phyloP scores from a whole-genome alignment of 306 rosid species.

The Dryas alaskensis region DNA sequence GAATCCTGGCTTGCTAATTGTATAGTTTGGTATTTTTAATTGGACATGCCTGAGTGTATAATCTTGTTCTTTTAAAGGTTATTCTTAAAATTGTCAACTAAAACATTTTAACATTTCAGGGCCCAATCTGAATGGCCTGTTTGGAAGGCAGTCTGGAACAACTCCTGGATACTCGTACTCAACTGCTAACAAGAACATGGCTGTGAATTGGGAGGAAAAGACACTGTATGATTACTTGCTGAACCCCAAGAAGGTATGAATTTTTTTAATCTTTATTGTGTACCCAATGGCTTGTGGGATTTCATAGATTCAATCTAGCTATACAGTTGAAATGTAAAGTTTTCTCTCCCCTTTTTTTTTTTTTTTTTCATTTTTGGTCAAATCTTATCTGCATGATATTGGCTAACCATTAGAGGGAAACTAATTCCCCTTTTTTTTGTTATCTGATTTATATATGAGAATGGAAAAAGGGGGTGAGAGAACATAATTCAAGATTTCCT shows the following conservation, averaged over 20 bases:
- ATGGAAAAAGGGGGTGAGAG: too few relatives aligned
- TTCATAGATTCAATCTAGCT: too few relatives aligned
- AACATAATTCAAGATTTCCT: too few relatives aligned
- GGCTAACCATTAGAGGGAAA: too few relatives aligned
- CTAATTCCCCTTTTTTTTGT: too few relatives aligned
- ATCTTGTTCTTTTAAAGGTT: not conserved
- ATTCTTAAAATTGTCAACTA: not conserved
- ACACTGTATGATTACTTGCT: slow-evolving; percentile 84
- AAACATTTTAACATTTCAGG: slow-evolving; percentile 42
- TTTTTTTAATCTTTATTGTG: too few relatives aligned
- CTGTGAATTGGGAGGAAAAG: slow-evolving; percentile 88
- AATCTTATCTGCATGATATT: too few relatives aligned
- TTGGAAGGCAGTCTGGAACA: slow-evolving; percentile 97
- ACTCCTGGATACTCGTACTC: slow-evolving; percentile 84
- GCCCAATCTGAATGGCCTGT: slow-evolving; percentile 81
- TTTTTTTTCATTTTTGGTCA: too few relatives aligned
- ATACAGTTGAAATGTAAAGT: too few relatives aligned
- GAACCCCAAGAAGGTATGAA: slow-evolving; percentile 81
- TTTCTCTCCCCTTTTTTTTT: too few relatives aligned
- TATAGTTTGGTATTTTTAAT: not conserved
- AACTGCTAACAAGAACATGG: slow-evolving; percentile 89
- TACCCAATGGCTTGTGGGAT: not conserved
- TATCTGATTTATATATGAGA: too few relatives aligned
- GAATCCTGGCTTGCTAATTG: not conserved
- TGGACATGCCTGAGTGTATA: not conserved